Conservation (phyloP, 2,329 filamentous ascomycete species). For the Chaetomiaceae sp. region DNA sequence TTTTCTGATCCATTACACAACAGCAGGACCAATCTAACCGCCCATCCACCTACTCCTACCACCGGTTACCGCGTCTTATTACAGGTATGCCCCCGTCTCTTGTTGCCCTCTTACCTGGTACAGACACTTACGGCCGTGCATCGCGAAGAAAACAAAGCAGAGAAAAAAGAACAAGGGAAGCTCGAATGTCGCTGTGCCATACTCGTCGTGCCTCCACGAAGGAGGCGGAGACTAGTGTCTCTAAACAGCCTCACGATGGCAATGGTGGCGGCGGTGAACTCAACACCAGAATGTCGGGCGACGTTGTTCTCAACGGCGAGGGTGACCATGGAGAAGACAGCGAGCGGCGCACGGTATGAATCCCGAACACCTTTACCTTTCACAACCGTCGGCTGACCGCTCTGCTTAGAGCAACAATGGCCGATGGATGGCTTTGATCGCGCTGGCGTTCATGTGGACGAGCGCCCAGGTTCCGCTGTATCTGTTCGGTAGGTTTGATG, state of each 20-base stretch:
- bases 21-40: conserved; percentile 8
- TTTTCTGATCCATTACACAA: conserved; percentile 6
- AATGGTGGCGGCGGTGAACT: neutral
- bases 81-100: neutral
- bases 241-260: conserved; percentile 1
- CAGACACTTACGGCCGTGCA: conserved; percentile 10
- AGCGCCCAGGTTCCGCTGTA: conserved; percentile 29
- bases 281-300: neutral
- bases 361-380: no score
- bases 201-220: neutral
- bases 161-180: neutral
- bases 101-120: neutral
- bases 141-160: neutral
- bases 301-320: neutral
- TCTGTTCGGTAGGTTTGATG: conserved; percentile 25
- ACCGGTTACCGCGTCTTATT: neutral
- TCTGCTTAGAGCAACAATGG: conserved; percentile 9
- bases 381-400: neutral
- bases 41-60: neutral
- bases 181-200: neutral
- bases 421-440: conserved; percentile 26
- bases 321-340: neutral
- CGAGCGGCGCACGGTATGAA: neutral
- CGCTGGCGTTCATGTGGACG: conserved; percentile 29
- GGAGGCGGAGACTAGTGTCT: neutral